Percentiles rank a stretch among this genome's conserved stretches.
These are phyloP conservation scores for Proteromonas lacertae DNA, from an alignment of 352 stramenopile genomes.

Conservation along the genomic window DNA sequence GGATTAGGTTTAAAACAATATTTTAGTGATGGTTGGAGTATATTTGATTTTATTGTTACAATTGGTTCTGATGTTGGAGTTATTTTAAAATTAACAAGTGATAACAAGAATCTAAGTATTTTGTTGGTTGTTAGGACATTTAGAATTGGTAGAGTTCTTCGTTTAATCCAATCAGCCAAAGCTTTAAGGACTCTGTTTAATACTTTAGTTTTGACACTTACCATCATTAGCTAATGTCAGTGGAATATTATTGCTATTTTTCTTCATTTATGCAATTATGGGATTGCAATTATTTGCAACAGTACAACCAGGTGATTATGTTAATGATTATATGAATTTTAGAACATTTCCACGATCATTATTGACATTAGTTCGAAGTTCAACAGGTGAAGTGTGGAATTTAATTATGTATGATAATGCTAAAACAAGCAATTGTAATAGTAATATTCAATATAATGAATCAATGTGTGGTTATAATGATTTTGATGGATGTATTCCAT, in stretches of 20 bases:
- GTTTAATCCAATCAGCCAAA: slow-evolving; percentile 34
- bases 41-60: too few relatives aligned
- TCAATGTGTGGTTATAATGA: slow-evolving; percentile 3
- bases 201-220: slow-evolving; percentile 42
- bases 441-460: slow-evolving; percentile 4
- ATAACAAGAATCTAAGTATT: slow-evolving; percentile 16
- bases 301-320: slow-evolving; percentile 22
- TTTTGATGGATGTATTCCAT: slow-evolving; percentile 3
- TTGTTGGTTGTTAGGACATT: slow-evolving; percentile 51
- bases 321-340: slow-evolving; percentile 56
- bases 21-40: too few relatives aligned
- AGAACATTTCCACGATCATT: slow-evolving; percentile 44
- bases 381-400: slow-evolving; percentile 63
- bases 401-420: slow-evolving; percentile 50
- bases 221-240: slow-evolving; percentile 50
- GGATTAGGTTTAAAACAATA: too few relatives aligned
- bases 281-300: slow-evolving; percentile 59
- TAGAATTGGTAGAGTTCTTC: slow-evolving; percentile 36
- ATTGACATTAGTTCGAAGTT: slow-evolving; percentile 40
- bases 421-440: slow-evolving; percentile 14
- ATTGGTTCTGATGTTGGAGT: slow-evolving; percentile 13
- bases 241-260: slow-evolving; percentile 45
- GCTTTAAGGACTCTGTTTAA: slow-evolving; percentile 41
- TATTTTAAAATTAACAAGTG: slow-evolving; percentile 3
- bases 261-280: slow-evolving; percentile 69